phyloP scores from a whole-genome alignment of 1,139 yeast species.

The Candida freyschussii region DNA sequence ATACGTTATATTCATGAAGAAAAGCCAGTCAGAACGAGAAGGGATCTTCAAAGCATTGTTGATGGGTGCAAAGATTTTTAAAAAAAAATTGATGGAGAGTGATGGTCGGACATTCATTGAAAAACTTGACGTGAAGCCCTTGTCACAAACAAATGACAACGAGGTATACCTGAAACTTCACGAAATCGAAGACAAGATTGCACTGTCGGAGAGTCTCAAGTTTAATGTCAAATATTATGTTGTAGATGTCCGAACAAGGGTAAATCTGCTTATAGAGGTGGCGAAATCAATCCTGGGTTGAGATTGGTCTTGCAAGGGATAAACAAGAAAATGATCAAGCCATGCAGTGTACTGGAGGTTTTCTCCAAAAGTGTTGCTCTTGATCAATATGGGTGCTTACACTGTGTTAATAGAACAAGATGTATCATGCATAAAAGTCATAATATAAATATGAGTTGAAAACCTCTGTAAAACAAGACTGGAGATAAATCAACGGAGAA shows the following conservation, averaged over 20 bases:
- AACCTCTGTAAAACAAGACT: too few species aligned
- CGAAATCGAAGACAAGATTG: slow-evolving; percentile 9
- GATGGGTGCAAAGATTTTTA: slow-evolving; percentile 18
- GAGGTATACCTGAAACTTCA: slow-evolving; percentile 4
- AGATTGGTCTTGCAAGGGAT: slow-evolving; percentile 2
- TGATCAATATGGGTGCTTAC: too few species aligned
- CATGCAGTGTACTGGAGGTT: too few species aligned
- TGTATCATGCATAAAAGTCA: background rate
- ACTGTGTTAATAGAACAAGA: background rate
- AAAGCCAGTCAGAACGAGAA: slow-evolving; percentile 10
- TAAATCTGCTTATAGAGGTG: slow-evolving; percentile 4
- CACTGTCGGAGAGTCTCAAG: slow-evolving; percentile 14
- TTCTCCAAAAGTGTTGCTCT: too few species aligned
- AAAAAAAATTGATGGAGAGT: slow-evolving; percentile 9
- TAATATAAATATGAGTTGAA: too few species aligned
- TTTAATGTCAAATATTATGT: slow-evolving; percentile 16
- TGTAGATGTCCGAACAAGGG: slow-evolving; percentile 10
- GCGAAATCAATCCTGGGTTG: background rate
- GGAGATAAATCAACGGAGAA: too few species aligned
- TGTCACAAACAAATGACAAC: background rate
- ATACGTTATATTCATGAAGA: slow-evolving; percentile 21
- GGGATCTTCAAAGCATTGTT: slow-evolving; percentile 17
- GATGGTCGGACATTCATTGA: background rate
- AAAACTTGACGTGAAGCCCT: background rate
- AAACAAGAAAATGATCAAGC: too few species aligned